Evolutionary conservation across 768 basidiomycete species (phyloP).

Genomic region (Panus rudis): DNA sequence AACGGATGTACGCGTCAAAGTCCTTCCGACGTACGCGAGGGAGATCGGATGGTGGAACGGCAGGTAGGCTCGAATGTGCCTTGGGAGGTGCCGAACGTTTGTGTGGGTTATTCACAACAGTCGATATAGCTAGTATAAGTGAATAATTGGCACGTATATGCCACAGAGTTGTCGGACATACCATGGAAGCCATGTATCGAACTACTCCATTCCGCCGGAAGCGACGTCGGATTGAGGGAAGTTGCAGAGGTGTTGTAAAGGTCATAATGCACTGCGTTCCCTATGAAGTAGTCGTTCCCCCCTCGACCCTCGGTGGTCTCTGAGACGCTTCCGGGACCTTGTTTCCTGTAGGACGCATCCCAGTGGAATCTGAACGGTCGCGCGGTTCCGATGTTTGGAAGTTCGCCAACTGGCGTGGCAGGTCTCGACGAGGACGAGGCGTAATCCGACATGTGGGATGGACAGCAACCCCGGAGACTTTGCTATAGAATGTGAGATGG

Average conservation of each 20-base stretch:
- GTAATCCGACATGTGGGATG: conserved; percentile 40
- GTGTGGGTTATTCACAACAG: conserved; percentile 86
- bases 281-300: conserved; percentile 46
- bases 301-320: conserved; percentile 63
- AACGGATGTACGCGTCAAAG: conserved; percentile 75
- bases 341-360: conserved; percentile 51
- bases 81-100: conserved; percentile 82
- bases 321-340: conserved; percentile 65
- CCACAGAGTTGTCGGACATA: conserved; percentile 26
- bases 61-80: conserved; percentile 72
- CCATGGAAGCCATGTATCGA: conserved; percentile 86
- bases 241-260: conserved; percentile 39
- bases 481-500: no score
- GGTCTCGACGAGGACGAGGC: conserved; percentile 53
- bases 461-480: no score
- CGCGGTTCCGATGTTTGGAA: conserved; percentile 38
- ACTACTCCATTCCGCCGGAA: conserved; percentile 72
- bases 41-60: conserved; percentile 65
- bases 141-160: background rate
- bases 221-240: conserved; percentile 38
- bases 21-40: conserved; percentile 77
- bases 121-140: conserved; percentile 69
- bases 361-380: conserved; percentile 70
- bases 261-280: conserved; percentile 35
- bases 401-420: conserved; percentile 42